Evolutionary conservation across 768 basidiomycete species (phyloP), one percentile per base, ranked within the genome.

Genomic region (Sarcodon aspratus): DNA sequence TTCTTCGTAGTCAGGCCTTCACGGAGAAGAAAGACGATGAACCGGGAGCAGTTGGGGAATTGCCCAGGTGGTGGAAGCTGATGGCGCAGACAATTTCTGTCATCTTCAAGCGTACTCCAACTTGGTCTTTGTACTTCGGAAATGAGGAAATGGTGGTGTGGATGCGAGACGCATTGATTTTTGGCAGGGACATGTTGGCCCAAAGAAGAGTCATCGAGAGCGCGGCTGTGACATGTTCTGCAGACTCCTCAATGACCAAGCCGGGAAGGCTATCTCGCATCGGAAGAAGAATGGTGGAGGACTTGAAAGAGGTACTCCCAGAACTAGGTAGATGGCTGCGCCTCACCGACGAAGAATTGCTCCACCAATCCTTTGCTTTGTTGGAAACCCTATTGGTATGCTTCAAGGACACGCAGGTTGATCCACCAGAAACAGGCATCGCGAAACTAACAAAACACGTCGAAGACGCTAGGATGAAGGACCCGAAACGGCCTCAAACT

Each of bases 111-210:
- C 75, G 77, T 47, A 93, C 93, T 3, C 84, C 83, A 0, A 59
- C 69, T 11, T 99, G 96, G 96, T 77, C 96, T 0, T 62, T 69
- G 7, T 84, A 74, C 61, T 88, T 88, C 62, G 82, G 86, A 48
- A 80, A 78, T 56, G 76, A 81, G 27, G 80, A 82, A 49, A 96
- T 99, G 94, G 75, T 86, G 11, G 76, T 81, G 33, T 99, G 96
- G 96, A 98, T 99, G 96, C 79, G 94, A 48, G 96, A 98, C 61
- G 96, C 94, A 3, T 72, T 98, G 46, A 93, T 98, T 54, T 92
- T 96, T 58, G 93, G 85, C 8, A 69, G 85, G 55, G 87, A 94
- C 57, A 75, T 96, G 70, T 66, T 96, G 44, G 83, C 79, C 3
- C 82, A 91, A 54, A 79, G 91, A 65, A 69, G 80, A 38, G 76